These are phyloP conservation scores for Cenchrus fungigraminus DNA, from an alignment of 176 grass and related monocot genomes.

Conservation along the genomic window DNA sequence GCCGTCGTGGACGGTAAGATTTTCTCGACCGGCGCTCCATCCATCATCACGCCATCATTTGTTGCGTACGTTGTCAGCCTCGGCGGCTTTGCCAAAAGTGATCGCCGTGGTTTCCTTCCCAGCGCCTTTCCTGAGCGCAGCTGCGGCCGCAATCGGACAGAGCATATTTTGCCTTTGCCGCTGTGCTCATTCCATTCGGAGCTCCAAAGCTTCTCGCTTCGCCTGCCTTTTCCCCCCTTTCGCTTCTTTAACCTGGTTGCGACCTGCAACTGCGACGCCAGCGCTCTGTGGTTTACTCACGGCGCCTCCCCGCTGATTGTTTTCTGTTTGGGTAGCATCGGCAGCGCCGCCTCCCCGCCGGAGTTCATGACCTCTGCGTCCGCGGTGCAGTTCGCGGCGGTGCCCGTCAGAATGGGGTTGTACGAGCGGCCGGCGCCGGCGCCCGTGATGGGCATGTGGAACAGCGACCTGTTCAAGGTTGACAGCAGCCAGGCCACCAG, in stretches of 20 bases:
- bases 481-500: conserved; percentile 74
- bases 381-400: conserved; percentile 62
- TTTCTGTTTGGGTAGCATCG: conserved; percentile 18
- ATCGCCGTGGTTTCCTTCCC: conserved; percentile 10
- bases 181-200: conserved; percentile 32
- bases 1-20: neutral
- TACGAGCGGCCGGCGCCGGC: conserved; percentile 61
- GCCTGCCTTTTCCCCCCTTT: neutral
- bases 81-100: conserved; percentile 33
- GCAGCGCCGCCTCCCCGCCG: conserved; percentile 46
- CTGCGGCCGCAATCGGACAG: conserved; percentile 11
- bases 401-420: conserved; percentile 59
- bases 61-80: conserved; percentile 41
- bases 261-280: neutral
- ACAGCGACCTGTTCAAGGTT: conserved; percentile 61
- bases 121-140: neutral
- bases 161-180: conserved; percentile 25
- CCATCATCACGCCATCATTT: conserved; percentile 27
- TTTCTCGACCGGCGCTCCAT: neutral
- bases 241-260: neutral
- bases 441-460: conserved; percentile 60
- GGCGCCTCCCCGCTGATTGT: neutral
- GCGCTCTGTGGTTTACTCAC: conserved; percentile 13
- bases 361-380: conserved; percentile 76
- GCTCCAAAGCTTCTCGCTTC: neutral